These are phyloP conservation scores for Leccinum holopus DNA, from an alignment of 1,284 basidiomycete genomes.

Conservation along the genomic window DNA sequence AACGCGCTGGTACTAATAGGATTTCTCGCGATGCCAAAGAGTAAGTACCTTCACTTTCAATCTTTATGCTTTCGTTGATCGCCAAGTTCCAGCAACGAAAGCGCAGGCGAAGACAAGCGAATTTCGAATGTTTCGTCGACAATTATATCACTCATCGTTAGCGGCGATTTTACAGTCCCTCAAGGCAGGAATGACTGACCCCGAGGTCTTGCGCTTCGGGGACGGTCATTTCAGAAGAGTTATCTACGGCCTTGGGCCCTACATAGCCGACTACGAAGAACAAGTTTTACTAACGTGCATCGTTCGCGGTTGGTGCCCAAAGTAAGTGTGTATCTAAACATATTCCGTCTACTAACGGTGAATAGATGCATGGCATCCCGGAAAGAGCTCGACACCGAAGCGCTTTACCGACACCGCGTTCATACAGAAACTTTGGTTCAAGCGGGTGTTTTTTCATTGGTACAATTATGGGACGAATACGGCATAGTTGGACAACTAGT, in stretches of 20 bases:
- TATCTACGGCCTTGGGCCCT: neutral
- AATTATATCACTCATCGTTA: neutral
- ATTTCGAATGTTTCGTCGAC: neutral
- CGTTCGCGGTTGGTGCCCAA: neutral
- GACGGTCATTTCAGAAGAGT: neutral
- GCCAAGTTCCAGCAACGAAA: neutral
- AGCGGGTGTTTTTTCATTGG: neutral
- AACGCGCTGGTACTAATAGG: neutral
- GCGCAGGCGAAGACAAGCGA: neutral
- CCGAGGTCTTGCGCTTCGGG: neutral
- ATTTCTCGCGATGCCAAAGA: neutral
- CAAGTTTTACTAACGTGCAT: neutral
- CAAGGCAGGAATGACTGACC: neutral
- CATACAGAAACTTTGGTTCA: neutral
- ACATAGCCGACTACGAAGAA: neutral
- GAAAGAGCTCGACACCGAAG: neutral
- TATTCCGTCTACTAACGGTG: neutral
- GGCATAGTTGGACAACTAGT: neutral
- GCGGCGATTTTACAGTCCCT: neutral
- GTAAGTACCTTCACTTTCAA: neutral
- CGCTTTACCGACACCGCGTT: neutral
- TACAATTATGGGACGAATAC: neutral
- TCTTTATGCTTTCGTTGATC: neutral
- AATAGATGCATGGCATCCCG: neutral
- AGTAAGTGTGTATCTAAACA: neutral